phyloP scores from a whole-genome alignment of 2,329 filamentous ascomycete species.

The Thielaviopsis musarum region DNA sequence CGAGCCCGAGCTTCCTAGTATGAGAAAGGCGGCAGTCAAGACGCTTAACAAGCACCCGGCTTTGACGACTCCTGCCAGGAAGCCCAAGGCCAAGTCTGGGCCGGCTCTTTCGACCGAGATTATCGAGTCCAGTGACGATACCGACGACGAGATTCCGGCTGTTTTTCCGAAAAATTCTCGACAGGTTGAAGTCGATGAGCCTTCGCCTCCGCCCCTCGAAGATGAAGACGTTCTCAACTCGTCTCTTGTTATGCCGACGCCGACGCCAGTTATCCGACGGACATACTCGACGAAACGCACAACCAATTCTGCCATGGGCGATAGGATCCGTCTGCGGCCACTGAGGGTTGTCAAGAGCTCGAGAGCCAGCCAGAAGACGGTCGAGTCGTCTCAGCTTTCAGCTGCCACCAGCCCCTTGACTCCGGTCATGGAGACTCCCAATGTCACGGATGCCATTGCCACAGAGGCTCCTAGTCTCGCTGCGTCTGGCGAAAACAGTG shows the following conservation, averaged over 20 bases:
- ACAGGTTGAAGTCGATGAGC: not conserved
- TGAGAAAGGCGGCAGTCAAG: not conserved
- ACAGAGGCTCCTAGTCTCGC: not conserved
- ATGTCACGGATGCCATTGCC: not conserved
- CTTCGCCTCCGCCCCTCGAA: not conserved
- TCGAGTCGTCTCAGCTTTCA: not conserved
- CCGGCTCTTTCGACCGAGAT: slow-evolving; percentile 5
- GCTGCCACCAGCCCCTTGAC: not conserved
- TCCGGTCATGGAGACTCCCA: not conserved
- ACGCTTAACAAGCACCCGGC: not conserved
- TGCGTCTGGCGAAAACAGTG: not conserved
- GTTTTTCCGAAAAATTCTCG: not conserved
- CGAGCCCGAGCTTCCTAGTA: not conserved
- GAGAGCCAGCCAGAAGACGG: not conserved
- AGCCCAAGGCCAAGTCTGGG: not conserved
- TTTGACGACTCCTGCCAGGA: not conserved
- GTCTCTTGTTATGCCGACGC: not conserved
- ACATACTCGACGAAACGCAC: not conserved
- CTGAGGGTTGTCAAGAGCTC: not conserved
- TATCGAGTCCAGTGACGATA: slow-evolving; percentile 11
- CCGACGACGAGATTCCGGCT: slow-evolving; percentile 1
- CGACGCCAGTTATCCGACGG: not conserved
- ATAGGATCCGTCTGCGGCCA: not conserved
- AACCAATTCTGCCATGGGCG: not conserved
- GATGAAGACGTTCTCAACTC: not conserved